Evolutionary conservation across 164 flowering plant genomes (phyloP).

Genomic region (Kingdonia uniflora): DNA sequence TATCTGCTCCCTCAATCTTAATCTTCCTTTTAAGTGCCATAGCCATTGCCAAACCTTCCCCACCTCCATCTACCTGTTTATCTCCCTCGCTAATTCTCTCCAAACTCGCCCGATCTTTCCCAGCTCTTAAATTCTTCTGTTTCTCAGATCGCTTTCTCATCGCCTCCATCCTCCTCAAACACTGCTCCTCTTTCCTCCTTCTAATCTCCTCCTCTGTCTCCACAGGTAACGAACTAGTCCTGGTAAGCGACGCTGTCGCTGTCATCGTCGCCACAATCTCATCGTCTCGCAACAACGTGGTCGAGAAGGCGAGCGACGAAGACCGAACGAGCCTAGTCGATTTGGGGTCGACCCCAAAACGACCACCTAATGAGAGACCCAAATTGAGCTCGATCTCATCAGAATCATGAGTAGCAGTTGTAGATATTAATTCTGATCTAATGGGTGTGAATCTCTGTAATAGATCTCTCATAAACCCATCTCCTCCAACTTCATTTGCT

Average conservation of each 20-base stretch:
- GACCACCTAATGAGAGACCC: conserved; percentile 78
- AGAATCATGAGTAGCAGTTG: conserved; percentile 13
- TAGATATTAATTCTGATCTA: conserved; percentile 5
- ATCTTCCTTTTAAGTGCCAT: conserved; percentile 19
- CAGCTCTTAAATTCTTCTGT: conserved; percentile 31
- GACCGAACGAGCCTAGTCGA: conserved; percentile 42
- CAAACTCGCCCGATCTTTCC: conserved; percentile 12
- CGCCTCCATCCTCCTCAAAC: conserved; percentile 72
- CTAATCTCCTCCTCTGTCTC: conserved; percentile 87
- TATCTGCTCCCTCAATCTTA: conserved; percentile 1
- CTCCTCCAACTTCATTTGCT: conserved; percentile 13
- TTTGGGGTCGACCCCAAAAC: conserved; percentile 66
- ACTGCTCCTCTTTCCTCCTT: conserved; percentile 84
- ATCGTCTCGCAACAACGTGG: conserved; percentile 33
- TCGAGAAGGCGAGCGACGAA: conserved; percentile 50
- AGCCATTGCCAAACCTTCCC: too few relatives aligned
- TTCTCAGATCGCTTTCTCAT: conserved; percentile 75
- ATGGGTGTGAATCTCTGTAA: conserved; percentile 45
- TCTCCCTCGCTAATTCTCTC: conserved; percentile 14
- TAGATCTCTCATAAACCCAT: conserved; percentile 56
- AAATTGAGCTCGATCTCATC: conserved; percentile 71
- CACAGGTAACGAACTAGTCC: conserved; percentile 68
- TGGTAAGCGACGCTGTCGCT: conserved; percentile 16
- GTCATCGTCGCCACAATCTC: conserved; percentile 11
- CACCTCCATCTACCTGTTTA: conserved; percentile 5